phyloP scores from a whole-genome alignment of 148 eudicot species.

The Salicornia ramosissima region DNA sequence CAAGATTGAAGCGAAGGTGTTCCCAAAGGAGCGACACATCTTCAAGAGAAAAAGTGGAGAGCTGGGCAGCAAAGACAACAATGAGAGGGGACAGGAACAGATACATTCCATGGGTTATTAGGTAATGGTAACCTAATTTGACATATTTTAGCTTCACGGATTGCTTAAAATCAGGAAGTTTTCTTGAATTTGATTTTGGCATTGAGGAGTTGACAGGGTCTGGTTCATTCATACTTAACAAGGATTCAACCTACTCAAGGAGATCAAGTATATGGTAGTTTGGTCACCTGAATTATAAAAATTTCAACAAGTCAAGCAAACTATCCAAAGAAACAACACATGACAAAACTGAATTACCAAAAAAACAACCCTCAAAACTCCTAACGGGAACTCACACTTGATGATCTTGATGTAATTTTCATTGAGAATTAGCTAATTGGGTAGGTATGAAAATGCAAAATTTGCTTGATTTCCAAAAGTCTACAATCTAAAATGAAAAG shows the following conservation, averaged over 20 bases:
- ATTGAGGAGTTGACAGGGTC: constrained; percentile 23
- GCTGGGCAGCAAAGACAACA: constrained; percentile 34
- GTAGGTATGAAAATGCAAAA: constrained; percentile 17
- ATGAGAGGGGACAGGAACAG: constrained; percentile 37
- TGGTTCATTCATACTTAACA: constrained; percentile 33
- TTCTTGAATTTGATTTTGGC: constrained; percentile 28
- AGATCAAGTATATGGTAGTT: background rate
- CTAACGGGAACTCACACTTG: background rate
- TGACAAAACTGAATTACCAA: background rate
- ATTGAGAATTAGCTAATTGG: constrained; percentile 16
- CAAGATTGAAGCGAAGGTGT: constrained; percentile 39
- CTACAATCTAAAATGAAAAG: constrained; percentile 12
- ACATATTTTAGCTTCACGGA: constrained; percentile 56
- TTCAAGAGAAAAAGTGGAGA: constrained; percentile 38
- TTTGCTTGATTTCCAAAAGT: constrained; percentile 3
- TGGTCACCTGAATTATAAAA: background rate
- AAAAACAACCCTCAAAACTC: background rate
- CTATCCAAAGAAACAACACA: background rate
- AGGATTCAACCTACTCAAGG: background rate
- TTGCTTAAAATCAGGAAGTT: constrained; percentile 48
- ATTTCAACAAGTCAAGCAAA: constrained; percentile 7
- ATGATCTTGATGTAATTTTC: background rate
- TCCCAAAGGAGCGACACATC: constrained; percentile 45
- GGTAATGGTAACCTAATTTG: constrained; percentile 52
- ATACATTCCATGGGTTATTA: constrained; percentile 54